Base-by-base conservation (phyloP, 75 land plant genomes). In the Pinus taeda region DNA sequence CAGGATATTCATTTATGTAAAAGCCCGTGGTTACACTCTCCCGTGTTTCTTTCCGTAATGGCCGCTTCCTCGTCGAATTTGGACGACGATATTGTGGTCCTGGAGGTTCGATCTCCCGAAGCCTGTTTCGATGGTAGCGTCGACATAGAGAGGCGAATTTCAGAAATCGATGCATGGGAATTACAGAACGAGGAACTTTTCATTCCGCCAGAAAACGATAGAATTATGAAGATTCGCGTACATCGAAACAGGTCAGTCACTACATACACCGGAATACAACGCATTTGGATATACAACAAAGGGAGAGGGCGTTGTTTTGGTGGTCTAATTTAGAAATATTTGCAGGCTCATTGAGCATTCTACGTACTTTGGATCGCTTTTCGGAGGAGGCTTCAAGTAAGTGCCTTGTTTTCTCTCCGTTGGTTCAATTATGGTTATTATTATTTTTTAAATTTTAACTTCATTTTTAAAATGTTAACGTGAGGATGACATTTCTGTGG, bases 321-420 rank as follows among this genome's bases (percentile, higher is more conserved):
- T 39, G 49, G 20, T 9, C 71, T 42, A 69, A 42, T 20, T 69
- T 8, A 18, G 0, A 69, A 69, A 20, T 37, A 42, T 57, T 59
- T 45, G 53, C 80, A 86, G 85, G 79, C 75, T 86, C 18, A 76
- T 83, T 18, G 74, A 81, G 77, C 63, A 78, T 0, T 86, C 88
- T 76, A 76, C 83, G 0, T 86, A 86, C 67, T 86, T 86, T 36
- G 76, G 71, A 49, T 80, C 80, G 22, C 80, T 86, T 7, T 78
- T 86, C 58, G 37, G 79, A 55, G 85, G 88, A 39, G 80, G 73
- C 33, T 86, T 83, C 60, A 83, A 85, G 88, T 86, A 55, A 69
- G 21, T 26, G 59, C 22, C n/a, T 39, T 21, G n/a, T 9, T 49
- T 49, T 49, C 53, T 49, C 7, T 49, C 53, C 11, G 9, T 8